These are phyloP conservation scores for Globisporangium camurandrum DNA, from an alignment of 352 stramenopile genomes.

Conservation along the genomic window DNA sequence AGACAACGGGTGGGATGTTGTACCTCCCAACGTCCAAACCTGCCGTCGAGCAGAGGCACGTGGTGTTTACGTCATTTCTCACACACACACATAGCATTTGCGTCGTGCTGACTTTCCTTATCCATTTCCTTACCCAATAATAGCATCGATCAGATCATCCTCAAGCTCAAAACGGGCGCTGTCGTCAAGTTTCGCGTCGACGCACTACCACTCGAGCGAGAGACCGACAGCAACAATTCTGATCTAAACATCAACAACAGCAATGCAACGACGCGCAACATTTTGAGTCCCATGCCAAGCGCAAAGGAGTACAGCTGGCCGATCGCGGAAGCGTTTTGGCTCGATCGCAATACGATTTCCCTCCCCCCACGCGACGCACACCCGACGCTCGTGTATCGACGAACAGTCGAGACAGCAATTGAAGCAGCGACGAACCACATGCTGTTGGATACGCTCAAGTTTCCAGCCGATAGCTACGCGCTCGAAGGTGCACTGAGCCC, in stretches of 20 bases:
- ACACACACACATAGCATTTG: too few species aligned
- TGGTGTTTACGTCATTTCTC: too few species aligned
- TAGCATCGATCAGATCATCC: conserved; percentile 80
- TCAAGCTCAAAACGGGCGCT: conserved; percentile 74
- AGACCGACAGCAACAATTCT: conserved; percentile 29
- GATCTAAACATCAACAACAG: too few species aligned
- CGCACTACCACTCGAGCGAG: conserved; percentile 24
- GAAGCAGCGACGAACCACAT: conserved; percentile 83
- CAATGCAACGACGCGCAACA: conserved; percentile 56
- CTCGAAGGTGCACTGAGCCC: conserved; percentile 54
- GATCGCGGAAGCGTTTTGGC: conserved; percentile 77
- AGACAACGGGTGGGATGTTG: conserved; percentile 76
- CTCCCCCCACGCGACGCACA: conserved; percentile 70
- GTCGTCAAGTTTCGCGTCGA: conserved; percentile 82
- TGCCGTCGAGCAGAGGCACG: conserved; percentile 46
- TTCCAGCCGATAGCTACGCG: conserved; percentile 70
- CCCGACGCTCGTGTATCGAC: conserved; percentile 56
- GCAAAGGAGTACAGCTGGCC: conserved; percentile 83
- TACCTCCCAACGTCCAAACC: conserved; percentile 78
- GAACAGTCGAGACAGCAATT: conserved; percentile 70
- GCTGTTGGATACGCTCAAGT: conserved; percentile 85
- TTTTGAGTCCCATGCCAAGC: conserved; percentile 58
- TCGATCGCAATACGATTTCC: conserved; percentile 74
- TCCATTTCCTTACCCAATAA: too few species aligned
- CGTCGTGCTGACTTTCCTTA: too few species aligned